These are phyloP conservation scores for Fulvia fulva DNA, from an alignment of 2,329 filamentous ascomycete species.

Conservation along the genomic window DNA sequence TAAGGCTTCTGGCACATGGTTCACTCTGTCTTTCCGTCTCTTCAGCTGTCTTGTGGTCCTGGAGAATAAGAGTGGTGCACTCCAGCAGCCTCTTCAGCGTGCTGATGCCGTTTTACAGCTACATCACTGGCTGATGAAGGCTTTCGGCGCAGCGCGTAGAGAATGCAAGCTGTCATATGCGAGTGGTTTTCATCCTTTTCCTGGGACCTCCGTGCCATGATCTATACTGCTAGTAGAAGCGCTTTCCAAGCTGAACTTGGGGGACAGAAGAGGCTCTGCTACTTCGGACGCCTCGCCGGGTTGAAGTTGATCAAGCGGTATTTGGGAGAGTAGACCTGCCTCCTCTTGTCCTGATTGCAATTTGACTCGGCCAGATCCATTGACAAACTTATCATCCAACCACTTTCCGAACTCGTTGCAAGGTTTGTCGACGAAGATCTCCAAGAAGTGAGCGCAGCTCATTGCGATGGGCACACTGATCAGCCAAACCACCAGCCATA, in stretches of 20 bases:
- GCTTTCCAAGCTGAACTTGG: background rate
- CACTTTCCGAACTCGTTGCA: constrained; percentile 4
- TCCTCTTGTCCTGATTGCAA: background rate
- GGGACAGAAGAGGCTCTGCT: background rate
- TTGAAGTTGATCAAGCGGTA: background rate
- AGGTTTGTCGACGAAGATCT: constrained; percentile 4
- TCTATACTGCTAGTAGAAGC: background rate
- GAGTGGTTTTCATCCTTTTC: background rate
- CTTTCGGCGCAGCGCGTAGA: no score
- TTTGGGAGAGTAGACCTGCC: background rate
- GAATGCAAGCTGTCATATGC: no score
- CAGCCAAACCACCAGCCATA: background rate
- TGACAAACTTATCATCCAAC: constrained; percentile 4
- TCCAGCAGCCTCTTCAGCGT: no score
- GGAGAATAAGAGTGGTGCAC: no score
- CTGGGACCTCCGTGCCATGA: background rate
- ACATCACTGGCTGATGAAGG: no score
- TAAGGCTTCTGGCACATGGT: no score
- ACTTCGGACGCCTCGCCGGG: background rate
- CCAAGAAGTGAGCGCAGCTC: constrained; percentile 1
- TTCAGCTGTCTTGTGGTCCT: no score
- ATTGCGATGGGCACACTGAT: constrained; percentile 1
- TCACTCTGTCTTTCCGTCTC: no score
- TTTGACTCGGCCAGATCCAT: background rate
- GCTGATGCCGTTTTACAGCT: no score